phyloP scores from a whole-genome alignment of 495 filamentous ascomycete genomes.

The Penicillium bialowiezense region DNA sequence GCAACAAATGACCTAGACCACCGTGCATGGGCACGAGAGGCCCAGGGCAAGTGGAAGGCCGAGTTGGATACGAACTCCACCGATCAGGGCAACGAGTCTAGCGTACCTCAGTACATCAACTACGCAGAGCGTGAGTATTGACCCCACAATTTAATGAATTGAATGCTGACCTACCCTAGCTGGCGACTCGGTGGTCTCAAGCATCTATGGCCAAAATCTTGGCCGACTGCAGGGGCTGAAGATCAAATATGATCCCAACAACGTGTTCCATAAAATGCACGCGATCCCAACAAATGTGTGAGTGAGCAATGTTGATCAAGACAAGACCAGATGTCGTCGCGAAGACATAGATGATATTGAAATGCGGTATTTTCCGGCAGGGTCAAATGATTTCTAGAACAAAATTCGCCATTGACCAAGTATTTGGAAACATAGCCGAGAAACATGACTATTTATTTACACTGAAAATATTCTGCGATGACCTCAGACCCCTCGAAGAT shows the following conservation, averaged over 20 bases:
- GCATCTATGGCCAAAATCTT: conserved; percentile 48
- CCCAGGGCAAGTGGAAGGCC: conserved; percentile 29
- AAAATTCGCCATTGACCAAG: background rate
- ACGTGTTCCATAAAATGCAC: conserved; percentile 51
- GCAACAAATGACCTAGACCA: conserved; percentile 26
- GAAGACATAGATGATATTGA: no score
- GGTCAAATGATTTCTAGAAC: background rate
- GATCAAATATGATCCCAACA: conserved; percentile 52
- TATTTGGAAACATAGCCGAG: background rate
- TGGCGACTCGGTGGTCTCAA: conserved; percentile 30
- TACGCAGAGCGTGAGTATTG: conserved; percentile 41
- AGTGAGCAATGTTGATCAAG: no score
- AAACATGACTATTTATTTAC: no score
- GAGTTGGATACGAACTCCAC: conserved; percentile 16
- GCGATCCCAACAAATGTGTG: conserved; percentile 11
- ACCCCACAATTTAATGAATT: background rate
- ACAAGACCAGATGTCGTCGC: no score
- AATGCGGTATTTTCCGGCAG: background rate
- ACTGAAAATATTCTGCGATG: no score
- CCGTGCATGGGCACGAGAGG: conserved; percentile 26
- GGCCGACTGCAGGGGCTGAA: conserved; percentile 44
- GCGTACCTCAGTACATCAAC: conserved; percentile 42
- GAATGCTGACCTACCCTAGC: conserved; percentile 17
- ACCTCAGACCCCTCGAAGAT: no score
- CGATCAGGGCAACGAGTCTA: background rate